Evolutionary conservation across 768 basidiomycete genomes (phyloP), one percentile per base, ranked within the genome.

Genomic region (Termitomyces heimii): DNA sequence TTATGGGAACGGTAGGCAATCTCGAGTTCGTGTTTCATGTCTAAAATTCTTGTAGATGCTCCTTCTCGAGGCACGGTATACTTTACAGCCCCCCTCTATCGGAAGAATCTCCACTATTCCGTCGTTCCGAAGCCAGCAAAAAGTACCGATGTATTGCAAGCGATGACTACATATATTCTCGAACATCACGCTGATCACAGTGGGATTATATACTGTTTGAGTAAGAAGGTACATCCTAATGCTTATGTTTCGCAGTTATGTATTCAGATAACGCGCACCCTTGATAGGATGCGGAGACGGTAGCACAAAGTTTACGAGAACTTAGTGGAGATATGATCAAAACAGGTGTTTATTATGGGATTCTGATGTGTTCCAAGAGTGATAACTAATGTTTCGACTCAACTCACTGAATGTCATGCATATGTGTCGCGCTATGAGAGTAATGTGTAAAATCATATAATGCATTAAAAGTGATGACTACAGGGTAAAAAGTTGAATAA

Each of bases 201-300:
- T 20, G 96, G 96, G 0, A 98, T 98, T 55, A 78, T 98, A 2
- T 98, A 98, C 69, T 95, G 93, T 65, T 78, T 92, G 46, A 83
- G 81, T 35, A 86, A 84, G 62, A 92, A 89, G 79, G 92, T 88
- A 45, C 24, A 24, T 59, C 13, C 29, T n/a, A 28, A n/a, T 9
- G 48, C 53, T 40, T 56, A 3, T 60, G 61, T 31, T 40, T 24
- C 28, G 35, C 16, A 32, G 43, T 53, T 45, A 26, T 29, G 12
- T 24, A n/a, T n/a, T n/a, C n/a, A n/a, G n/a, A n/a, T n/a, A 32
- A 44, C 46, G 42, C 28, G 9, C 48, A 9, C 18, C 46, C 26
- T 40, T 35, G 44, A n/a, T 63, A 93, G 92, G 94, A 98, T 56
- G 77, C 92, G 0, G 88, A 94, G 65, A 78, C 72, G 0, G 86